phyloP scores from a whole-genome alignment of 1,284 basidiomycete species.

The Rhizoctonia solani region DNA sequence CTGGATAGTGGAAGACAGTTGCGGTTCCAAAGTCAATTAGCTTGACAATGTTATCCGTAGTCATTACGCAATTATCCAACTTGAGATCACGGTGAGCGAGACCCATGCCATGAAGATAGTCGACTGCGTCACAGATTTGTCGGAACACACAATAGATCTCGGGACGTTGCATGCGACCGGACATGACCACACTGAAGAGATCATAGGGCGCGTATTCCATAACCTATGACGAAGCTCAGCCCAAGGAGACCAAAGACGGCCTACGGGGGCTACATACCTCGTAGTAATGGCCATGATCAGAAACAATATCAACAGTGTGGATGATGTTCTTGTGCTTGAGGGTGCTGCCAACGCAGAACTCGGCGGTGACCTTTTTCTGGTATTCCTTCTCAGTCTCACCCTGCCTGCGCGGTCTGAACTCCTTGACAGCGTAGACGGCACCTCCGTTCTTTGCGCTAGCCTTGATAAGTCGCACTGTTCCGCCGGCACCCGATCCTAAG shows the following conservation, averaged over 20 bases:
- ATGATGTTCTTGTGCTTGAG: conserved; percentile 97
- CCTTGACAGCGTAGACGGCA: conserved; percentile 93
- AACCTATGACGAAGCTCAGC: conserved; percentile 58
- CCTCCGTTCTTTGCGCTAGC: conserved; percentile 77
- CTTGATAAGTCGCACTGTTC: conserved; percentile 96
- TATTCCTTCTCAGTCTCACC: conserved; percentile 96
- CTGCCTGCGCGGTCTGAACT: conserved; percentile 86
- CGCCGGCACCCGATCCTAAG: conserved; percentile 94
- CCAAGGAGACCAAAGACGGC: conserved; percentile 12
- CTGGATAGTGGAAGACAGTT: conserved; percentile 98
- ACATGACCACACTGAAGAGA: conserved; percentile 99
- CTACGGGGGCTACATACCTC: conserved; percentile 63
- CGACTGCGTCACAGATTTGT: conserved; percentile 97
- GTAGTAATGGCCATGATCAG: conserved; percentile 97
- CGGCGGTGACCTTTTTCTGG: conserved; percentile 98
- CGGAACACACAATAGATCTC: conserved; percentile 99
- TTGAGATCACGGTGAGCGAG: conserved; percentile 98
- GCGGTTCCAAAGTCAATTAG: conserved; percentile 99
- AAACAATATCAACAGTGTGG: conserved; percentile 97
- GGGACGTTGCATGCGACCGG: conserved; percentile 95
- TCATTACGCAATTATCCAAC: conserved; percentile 99
- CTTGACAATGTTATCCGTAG: conserved; percentile 90
- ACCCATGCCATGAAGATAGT: conserved; percentile 96
- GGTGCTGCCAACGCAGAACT: conserved; percentile 97
- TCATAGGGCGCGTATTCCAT: conserved; percentile 99